These are phyloP conservation scores for Ophiosphaerella herpotricha DNA, from an alignment of 2,329 filamentous ascomycete genomes.

Conservation along the genomic window DNA sequence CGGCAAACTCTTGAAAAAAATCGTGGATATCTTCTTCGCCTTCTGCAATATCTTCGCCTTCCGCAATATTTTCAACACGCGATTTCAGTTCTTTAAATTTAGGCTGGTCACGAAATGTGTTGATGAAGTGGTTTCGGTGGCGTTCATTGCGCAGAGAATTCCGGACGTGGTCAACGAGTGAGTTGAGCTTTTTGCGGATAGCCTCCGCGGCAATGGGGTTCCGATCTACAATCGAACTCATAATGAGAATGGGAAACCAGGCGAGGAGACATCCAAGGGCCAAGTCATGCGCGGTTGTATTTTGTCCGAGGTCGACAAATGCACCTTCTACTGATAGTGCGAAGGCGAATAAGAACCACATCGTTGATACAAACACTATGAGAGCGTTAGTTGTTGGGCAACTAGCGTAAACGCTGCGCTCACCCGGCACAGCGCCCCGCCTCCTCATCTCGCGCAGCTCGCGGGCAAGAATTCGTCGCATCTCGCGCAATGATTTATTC, in stretches of 20 bases:
- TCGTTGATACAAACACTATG: constrained; percentile 46
- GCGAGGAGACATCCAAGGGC: constrained; percentile 51
- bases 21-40: constrained; percentile 30
- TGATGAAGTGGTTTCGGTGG: constrained; percentile 34
- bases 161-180: constrained; percentile 45
- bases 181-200: constrained; percentile 47
- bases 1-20: constrained; percentile 50
- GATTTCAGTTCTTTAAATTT: constrained; percentile 26
- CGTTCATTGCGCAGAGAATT: constrained; percentile 34
- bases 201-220: constrained; percentile 51
- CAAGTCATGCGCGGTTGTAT: constrained; percentile 51
- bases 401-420: background rate
- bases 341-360: constrained; percentile 51
- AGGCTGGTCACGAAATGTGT: constrained; percentile 27
- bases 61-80: constrained; percentile 31
- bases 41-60: constrained; percentile 21
- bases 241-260: constrained; percentile 54
- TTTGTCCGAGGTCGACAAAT: constrained; percentile 44
- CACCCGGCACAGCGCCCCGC: constrained; percentile 46
- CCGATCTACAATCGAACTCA: constrained; percentile 52
- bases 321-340: constrained; percentile 45
- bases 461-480: constrained; percentile 44
- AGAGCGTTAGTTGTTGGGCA: background rate
- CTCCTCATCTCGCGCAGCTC: constrained; percentile 48
- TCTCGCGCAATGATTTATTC: constrained; percentile 34